Evolutionary conservation across 177 flowering plant genomes (phyloP).

Genomic region (Vitis hybrid): DNA sequence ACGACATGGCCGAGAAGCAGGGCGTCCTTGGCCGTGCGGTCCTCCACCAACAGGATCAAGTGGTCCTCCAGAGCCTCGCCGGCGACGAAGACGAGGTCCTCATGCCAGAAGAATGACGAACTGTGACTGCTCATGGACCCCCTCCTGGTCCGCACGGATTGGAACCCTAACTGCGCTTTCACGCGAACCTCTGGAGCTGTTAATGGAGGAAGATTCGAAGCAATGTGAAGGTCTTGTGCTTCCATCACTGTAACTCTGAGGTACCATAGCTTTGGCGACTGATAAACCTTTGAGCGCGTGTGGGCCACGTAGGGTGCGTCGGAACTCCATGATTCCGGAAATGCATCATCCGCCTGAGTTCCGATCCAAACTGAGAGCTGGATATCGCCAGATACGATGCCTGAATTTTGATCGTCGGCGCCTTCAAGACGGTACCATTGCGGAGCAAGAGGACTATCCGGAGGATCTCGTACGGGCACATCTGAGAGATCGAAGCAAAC

Average conservation of each 20-base stretch:
- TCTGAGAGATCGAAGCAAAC: slow-evolving; percentile 86
- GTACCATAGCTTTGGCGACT: slow-evolving; percentile 97
- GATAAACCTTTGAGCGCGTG: slow-evolving; percentile 90
- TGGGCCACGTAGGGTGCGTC: slow-evolving; percentile 73
- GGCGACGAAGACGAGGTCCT: slow-evolving; percentile 81
- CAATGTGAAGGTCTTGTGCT: slow-evolving; percentile 81
- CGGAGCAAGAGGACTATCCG: slow-evolving; percentile 90
- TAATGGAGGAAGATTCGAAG: slow-evolving; percentile 46
- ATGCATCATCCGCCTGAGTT: slow-evolving; percentile 91
- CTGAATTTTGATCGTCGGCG: slow-evolving; percentile 26
- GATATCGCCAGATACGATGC: slow-evolving; percentile 63
- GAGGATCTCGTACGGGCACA: slow-evolving; percentile 78
- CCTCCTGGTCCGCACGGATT: slow-evolving; percentile 62
- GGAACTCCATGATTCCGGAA: slow-evolving; percentile 79
- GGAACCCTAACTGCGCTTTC: slow-evolving; percentile 76
- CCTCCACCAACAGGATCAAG: slow-evolving; percentile 67
- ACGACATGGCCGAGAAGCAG: slow-evolving; percentile 63
- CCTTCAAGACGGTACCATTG: slow-evolving; percentile 85
- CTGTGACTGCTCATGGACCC: slow-evolving; percentile 51
- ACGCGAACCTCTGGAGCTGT: slow-evolving; percentile 68
- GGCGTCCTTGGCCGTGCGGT: slow-evolving; percentile 56
- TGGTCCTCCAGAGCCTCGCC: slow-evolving; percentile 86
- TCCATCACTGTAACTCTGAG: slow-evolving; percentile 71
- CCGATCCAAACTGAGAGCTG: slow-evolving; percentile 94
- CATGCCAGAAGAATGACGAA: slow-evolving; percentile 71